These are phyloP conservation scores for Murraya koenigii DNA, from an alignment of 345 rosid genomes.

Conservation along the genomic window DNA sequence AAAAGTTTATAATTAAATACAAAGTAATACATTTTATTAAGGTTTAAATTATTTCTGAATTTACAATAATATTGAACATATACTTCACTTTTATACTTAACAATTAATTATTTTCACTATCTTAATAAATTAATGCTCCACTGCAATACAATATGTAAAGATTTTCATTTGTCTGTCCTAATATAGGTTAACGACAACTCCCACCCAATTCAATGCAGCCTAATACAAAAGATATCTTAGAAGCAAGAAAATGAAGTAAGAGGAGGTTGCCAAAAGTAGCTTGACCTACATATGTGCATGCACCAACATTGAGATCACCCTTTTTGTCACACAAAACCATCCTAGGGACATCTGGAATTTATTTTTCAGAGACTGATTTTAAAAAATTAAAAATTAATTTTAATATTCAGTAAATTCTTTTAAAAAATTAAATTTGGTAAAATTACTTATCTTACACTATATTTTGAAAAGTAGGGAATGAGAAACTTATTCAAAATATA, in stretches of 20 bases:
- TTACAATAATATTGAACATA: too few species aligned
- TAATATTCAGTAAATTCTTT: too few species aligned
- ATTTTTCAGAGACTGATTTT: too few species aligned
- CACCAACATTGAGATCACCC: too few species aligned
- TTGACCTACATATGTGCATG: not conserved
- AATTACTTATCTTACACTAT: accelerated
- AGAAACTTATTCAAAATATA: accelerated
- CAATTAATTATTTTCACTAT: not conserved
- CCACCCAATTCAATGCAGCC: not conserved
- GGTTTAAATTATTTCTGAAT: too few species aligned
- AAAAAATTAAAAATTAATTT: too few species aligned
- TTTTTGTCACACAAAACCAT: not conserved
- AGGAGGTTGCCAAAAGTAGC: not conserved
- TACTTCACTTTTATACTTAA: too few species aligned
- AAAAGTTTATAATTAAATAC: too few species aligned
- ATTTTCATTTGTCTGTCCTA: not conserved
- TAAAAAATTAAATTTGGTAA: not conserved
- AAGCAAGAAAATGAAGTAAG: not conserved
- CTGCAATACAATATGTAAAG: too few species aligned
- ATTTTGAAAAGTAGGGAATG: accelerated
- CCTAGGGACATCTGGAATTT: too few species aligned
- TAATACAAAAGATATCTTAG: not conserved
- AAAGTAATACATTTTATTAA: too few species aligned
- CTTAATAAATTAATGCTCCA: not conserved
- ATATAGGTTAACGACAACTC: not conserved